Evolutionary conservation across 1,139 yeast genomes (phyloP).

Genomic region (Magnusiomyces sp.): DNA sequence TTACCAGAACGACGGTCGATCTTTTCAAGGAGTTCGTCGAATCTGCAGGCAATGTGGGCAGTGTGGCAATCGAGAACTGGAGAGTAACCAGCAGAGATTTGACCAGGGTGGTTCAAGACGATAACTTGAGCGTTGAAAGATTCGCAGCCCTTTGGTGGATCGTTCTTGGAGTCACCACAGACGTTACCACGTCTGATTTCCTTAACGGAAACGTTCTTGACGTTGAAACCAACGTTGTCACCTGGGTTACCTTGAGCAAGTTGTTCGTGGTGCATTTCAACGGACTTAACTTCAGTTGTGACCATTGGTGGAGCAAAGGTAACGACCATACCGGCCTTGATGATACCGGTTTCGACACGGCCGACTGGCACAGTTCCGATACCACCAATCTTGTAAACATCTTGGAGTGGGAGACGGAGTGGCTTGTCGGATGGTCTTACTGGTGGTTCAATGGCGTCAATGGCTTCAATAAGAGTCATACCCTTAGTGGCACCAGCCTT

Average conservation of each 20-base stretch:
- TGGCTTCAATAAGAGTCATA: slow-evolving; percentile 82
- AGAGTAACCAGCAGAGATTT: slow-evolving; percentile 86
- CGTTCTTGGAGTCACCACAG: slow-evolving; percentile 92
- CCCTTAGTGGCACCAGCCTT: slow-evolving; percentile 71
- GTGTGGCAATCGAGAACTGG: slow-evolving; percentile 94
- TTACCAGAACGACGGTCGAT: slow-evolving; percentile 94
- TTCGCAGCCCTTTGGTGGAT: slow-evolving; percentile 77
- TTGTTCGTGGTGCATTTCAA: slow-evolving; percentile 91
- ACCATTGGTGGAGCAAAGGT: slow-evolving; percentile 89
- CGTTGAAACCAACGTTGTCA: slow-evolving; percentile 94
- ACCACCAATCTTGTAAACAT: slow-evolving; percentile 92
- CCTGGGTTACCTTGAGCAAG: slow-evolving; percentile 82
- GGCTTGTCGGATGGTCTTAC: slow-evolving; percentile 83
- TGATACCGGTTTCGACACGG: slow-evolving; percentile 87
- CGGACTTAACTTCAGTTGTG: slow-evolving; percentile 89
- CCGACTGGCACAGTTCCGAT: slow-evolving; percentile 93
- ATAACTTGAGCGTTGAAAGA: slow-evolving; percentile 86
- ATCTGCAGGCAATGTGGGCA: slow-evolving; percentile 90
- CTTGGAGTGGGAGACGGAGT: slow-evolving; percentile 85
- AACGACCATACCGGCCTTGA: slow-evolving; percentile 87
- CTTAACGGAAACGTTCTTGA: slow-evolving; percentile 89
- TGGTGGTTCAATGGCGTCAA: slow-evolving; percentile 81
- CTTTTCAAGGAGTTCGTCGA: slow-evolving; percentile 76
- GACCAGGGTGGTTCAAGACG: slow-evolving; percentile 91
- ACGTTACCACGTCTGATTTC: slow-evolving; percentile 95